These are phyloP conservation scores for Neoscytalidium dimidiatum DNA, from an alignment of 2,329 filamentous ascomycete genomes.

Conservation along the genomic window DNA sequence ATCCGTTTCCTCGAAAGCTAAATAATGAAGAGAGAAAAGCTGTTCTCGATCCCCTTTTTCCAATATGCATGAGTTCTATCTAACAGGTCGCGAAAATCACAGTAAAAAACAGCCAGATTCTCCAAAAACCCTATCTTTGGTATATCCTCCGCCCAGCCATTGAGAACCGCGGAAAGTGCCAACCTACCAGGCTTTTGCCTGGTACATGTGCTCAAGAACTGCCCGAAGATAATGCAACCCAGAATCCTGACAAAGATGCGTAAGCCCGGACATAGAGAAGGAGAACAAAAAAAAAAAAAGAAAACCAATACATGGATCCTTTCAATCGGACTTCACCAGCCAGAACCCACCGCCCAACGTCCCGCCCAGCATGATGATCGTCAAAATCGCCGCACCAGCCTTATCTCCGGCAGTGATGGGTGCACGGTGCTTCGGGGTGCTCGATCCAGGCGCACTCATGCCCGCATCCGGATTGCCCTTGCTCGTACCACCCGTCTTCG, in stretches of 20 bases:
- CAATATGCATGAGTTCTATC: too few relatives aligned
- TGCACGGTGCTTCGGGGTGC: constrained; percentile 31
- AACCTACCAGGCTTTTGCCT: too few relatives aligned
- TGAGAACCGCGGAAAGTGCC: background rate
- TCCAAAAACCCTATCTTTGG: background rate
- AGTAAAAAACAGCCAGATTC: background rate
- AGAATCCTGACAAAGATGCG: background rate
- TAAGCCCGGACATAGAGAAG: background rate
- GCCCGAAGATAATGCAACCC: too few relatives aligned
- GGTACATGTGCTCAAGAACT: too few relatives aligned
- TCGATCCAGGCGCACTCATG: constrained; percentile 26
- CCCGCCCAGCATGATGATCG: constrained; percentile 56
- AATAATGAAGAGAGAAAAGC: too few relatives aligned
- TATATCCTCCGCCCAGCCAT: background rate
- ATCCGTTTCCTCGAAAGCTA: too few relatives aligned
- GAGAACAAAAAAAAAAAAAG: background rate
- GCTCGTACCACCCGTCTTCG: constrained; percentile 54
- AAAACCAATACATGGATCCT: background rate
- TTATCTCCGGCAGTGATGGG: constrained; percentile 61
- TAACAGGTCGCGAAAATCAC: background rate
- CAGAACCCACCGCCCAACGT: constrained; percentile 58
- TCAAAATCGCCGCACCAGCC: constrained; percentile 69
- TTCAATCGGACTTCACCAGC: constrained; percentile 41
- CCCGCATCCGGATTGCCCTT: constrained; percentile 48
- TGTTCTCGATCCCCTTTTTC: too few relatives aligned